Percentiles rank a stretch among this genome's conserved stretches.
phyloP scores from a whole-genome alignment of 352 stramenopile genomes.

The Achlya hypogyna region DNA sequence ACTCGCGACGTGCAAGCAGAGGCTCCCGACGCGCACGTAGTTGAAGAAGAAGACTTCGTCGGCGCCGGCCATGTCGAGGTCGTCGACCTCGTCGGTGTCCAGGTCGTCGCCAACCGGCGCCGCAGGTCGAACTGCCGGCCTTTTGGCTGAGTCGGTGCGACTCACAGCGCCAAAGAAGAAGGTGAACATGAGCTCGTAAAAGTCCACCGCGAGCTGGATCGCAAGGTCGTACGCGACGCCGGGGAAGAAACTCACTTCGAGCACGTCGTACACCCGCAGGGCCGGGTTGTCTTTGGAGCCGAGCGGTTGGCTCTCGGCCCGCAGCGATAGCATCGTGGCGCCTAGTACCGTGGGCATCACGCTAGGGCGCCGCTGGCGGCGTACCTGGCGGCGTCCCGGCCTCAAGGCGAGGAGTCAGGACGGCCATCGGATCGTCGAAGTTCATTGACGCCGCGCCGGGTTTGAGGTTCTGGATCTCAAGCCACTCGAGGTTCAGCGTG shows the following conservation, averaged over 20 bases:
- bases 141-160: neutral
- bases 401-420: conserved; percentile 54
- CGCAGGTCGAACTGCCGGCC: neutral
- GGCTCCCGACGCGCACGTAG: conserved; percentile 72
- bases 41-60: conserved; percentile 79
- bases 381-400: neutral
- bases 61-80: conserved; percentile 31
- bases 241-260: conserved; percentile 77
- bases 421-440: conserved; percentile 64
- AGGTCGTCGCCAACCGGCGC: neutral
- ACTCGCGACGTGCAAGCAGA: conserved; percentile 72
- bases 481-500: conserved; percentile 63
- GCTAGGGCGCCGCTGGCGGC: neutral
- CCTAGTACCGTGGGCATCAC: neutral
- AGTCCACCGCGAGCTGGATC: conserved; percentile 69
- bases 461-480: conserved; percentile 75
- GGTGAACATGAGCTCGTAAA: conserved; percentile 78
- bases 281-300: conserved; percentile 58
- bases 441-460: conserved; percentile 55
- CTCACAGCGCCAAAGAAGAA: conserved; percentile 54
- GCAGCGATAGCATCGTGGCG: conserved; percentile 64
- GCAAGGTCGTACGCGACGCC: conserved; percentile 77
- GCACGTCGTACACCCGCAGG: conserved; percentile 55
- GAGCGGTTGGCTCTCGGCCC: conserved; percentile 59
- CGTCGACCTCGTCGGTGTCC: neutral